Base-by-base conservation (phyloP, 306 rosid genomes). In the Parietaria judaica region DNA sequence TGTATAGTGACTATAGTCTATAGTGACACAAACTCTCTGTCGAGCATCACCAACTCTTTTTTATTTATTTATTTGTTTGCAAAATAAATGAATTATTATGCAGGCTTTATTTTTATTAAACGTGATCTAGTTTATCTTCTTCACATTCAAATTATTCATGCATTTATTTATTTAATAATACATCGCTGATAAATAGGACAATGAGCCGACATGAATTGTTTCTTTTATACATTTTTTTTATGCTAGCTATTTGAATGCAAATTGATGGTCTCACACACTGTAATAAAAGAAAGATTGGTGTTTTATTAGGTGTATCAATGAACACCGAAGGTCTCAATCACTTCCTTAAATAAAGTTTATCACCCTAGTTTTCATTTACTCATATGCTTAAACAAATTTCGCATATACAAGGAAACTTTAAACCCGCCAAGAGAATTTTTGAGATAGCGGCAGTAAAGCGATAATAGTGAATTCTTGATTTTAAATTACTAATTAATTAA, bases 161-260 rank as follows among this genome's bases (percentile, higher is more conserved):
- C 6, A 5, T 41, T 41, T 41, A 3, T 23, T 23, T 23, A 41
- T 41, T 5, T 41, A 41, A 5, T 41, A 41, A 5, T 39, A 41
- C 45, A 49, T 49, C 53, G 57, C 36, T 56, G 31, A 31, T 64
- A 8, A 15, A 65, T 31, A 59, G 16, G 17, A 52, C 37, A 51
- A 65, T 50, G 37, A 51, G 56, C 66, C 66, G 66, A 65, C 63
- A 65, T 72, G 56, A 53, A 45, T 44, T 51, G 1, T 23, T 23
- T 53, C 1, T 70, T 52, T 11, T 52, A 52, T 52, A 14, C 6
- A 23, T 56, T 56, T 56, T 56, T 3, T 56, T 56, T 56, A 34
- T 56, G 23, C 50, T 49, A 9, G 54, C 52, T 13, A 59, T 63
- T 44, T 43, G 59, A 35, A 64, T n/a, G 48, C 15, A 51, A 23